phyloP scores from a whole-genome alignment of 2,329 filamentous ascomycete species.

The Capronia epimyces region DNA sequence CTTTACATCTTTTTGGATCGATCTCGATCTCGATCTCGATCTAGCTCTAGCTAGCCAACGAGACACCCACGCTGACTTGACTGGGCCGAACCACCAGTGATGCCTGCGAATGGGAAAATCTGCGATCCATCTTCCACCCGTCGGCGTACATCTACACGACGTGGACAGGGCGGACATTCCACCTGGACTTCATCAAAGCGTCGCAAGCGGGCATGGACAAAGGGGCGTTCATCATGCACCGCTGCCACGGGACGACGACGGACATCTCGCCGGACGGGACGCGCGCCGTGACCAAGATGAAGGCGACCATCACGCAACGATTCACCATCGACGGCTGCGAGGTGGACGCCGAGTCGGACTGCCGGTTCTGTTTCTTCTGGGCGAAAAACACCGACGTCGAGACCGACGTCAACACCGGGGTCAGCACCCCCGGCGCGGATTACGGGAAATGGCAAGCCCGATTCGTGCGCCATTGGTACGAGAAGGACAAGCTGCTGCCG shows the following conservation, averaged over 20 bases:
- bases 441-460: slow-evolving; percentile 16
- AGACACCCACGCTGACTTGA: no score
- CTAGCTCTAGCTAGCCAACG: no score
- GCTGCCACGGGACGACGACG: slow-evolving; percentile 47
- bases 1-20: no score
- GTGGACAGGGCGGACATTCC: slow-evolving; percentile 44
- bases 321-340: slow-evolving; percentile 34
- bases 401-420: no score
- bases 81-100: slow-evolving; percentile 35
- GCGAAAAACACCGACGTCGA: slow-evolving; percentile 2
- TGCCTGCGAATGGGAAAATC: slow-evolving; percentile 50
- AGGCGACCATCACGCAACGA: slow-evolving; percentile 51
- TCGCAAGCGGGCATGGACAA: slow-evolving; percentile 48
- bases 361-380: slow-evolving; percentile 27
- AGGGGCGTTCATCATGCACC: slow-evolving; percentile 55
- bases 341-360: slow-evolving; percentile 25
- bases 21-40: no score
- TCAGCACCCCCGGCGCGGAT: no score
- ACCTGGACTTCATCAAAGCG: slow-evolving; percentile 44
- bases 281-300: slow-evolving; percentile 51
- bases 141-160: slow-evolving; percentile 48
- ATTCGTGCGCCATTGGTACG: slow-evolving; percentile 49
- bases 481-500: slow-evolving; percentile 49
- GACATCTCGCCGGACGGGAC: slow-evolving; percentile 38
- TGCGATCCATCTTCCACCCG: slow-evolving; percentile 47